Base-by-base conservation (phyloP, 768 basidiomycete genomes). In the Phaeotremella skinneri region DNA sequence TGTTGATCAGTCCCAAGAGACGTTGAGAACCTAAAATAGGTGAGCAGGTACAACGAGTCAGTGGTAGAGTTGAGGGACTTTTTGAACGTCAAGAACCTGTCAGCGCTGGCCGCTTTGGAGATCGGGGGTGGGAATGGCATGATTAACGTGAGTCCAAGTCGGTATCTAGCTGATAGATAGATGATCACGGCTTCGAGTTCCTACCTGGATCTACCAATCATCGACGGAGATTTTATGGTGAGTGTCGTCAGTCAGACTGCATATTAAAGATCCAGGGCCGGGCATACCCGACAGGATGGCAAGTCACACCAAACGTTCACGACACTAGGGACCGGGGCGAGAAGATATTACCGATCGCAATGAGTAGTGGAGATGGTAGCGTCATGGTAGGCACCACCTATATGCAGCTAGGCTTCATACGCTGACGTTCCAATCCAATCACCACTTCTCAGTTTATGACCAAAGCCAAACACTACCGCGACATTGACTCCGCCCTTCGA, bases 401-500 rank as follows among this genome's bases (percentile, higher is more conserved):
- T n/a, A n/a, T n/a, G n/a, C n/a, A n/a, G n/a, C n/a, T n/a, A n/a
- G n/a, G n/a, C n/a, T n/a, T n/a, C n/a, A n/a, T n/a, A n/a, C n/a
- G n/a, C n/a, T n/a, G n/a, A n/a, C n/a, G n/a, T n/a, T n/a, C n/a
- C 9, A 20, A 49, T 27, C 30, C 61, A 61, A 45, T 66, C 26
- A 20, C 58, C 16, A 55, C 64, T 7, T 54, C 59, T 13, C 49
- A 66, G 52, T 62, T 72, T 27, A 79, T 84, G 70, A 79, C 79
- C 37, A 80, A 78, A 51, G 81, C 78, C 2, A 82, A 79, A 58
- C 78, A 76, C 51, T 78, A 81, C 23, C 66, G 70, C 26, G 76
- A 79, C n/a, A 79, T 82, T 2, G 83, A 84, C 62, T 70, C 78
- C 0, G 65, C 79, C 25, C 76, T 83, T 64, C 79, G 83, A 2